Base-by-base conservation (phyloP, 371 early-diverging fungal genomes). In the Rhizomucor pusillus region DNA sequence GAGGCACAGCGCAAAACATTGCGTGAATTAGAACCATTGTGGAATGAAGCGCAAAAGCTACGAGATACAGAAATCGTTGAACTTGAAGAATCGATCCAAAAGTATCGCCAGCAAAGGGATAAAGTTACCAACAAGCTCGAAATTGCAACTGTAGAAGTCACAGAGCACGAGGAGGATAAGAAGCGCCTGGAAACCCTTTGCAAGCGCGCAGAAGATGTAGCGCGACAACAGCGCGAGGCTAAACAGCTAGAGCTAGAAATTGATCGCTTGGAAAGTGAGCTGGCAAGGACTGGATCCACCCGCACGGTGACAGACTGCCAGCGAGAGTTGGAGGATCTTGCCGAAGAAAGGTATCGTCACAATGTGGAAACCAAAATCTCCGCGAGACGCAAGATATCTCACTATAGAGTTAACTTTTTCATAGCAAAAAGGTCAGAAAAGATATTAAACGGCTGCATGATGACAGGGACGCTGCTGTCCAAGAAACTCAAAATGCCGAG, bases 241-340 rank as follows among this genome's bases (percentile, higher is more conserved):
- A 52, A 52, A 23, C 47, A 47, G 1, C 59, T 81, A 1, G 52
- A 56, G 0, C 41, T 61, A 1, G 84, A 82, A 13, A 75, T 90
- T 22, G 43, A 43, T 19, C 36, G 55, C 0, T 50, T 88, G 10
- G 84, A 88, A 62, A 66, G 63, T 0, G 87, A 90, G 41, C 72
- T 92, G 35, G 54, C 65, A 10, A 61, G 62, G 1, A 62, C 86
- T 0, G 90, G 90, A 0, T 83, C 87, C 0, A 73, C 74, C 10
- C 81, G 84, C 50, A 90, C 88, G 0, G 56, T 84, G 5, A 77
- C 78, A 3, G 90, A 91, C 29, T 79, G 85, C 33, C 89, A 88
- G 58, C 64, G 63, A 14, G 89, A 91, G 49, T 59, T 81, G 10
- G 82, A 81, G 14, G 56, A 57, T 5, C 51, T 82, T 3, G 70